Percentiles rank a stretch among this genome's conserved stretches.
These are phyloP conservation scores for Fraxinus baroniana DNA, from an alignment of 305 asterid genomes.

Conservation along the genomic window DNA sequence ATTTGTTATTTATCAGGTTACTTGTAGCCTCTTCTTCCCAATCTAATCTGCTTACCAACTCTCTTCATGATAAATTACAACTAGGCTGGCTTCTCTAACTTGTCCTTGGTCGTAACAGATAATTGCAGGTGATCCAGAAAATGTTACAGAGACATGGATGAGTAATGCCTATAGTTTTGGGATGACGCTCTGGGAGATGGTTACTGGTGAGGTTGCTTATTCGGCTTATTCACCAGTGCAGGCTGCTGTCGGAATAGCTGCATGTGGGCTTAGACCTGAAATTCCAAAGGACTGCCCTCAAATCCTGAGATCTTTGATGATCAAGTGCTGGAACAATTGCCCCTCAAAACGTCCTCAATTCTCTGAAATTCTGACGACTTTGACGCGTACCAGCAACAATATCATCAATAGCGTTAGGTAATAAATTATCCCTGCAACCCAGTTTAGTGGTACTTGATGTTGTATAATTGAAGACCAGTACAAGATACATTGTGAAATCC, in stretches of 20 bases:
- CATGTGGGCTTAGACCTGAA: conserved; percentile 94
- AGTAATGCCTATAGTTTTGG: conserved; percentile 90
- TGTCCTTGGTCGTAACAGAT: conserved; percentile 44
- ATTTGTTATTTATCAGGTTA: neutral
- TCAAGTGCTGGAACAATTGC: conserved; percentile 78
- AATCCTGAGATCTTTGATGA: conserved; percentile 63
- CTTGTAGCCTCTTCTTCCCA: neutral
- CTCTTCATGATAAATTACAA: neutral
- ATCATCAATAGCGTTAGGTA: conserved; percentile 39
- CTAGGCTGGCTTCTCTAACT: conserved; percentile 12
- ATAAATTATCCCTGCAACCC: conserved; percentile 17
- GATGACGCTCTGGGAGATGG: conserved; percentile 90
- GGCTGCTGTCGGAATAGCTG: conserved; percentile 98
- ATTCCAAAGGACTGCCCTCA: conserved; percentile 84
- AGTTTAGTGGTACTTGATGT: conserved; percentile 16
- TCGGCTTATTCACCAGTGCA: conserved; percentile 92
- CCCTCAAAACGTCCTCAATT: conserved; percentile 89
- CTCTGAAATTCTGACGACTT: conserved; percentile 57
- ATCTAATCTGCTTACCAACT: neutral
- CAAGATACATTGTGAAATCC: neutral
- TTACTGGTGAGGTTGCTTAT: conserved; percentile 81
- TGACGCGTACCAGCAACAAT: conserved; percentile 46
- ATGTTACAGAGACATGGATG: conserved; percentile 91
- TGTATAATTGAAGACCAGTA: conserved; percentile 17
- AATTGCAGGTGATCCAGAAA: conserved; percentile 92